These are phyloP conservation scores for Bryoglossum gracile DNA, from an alignment of 495 filamentous ascomycete species.

Conservation along the genomic window DNA sequence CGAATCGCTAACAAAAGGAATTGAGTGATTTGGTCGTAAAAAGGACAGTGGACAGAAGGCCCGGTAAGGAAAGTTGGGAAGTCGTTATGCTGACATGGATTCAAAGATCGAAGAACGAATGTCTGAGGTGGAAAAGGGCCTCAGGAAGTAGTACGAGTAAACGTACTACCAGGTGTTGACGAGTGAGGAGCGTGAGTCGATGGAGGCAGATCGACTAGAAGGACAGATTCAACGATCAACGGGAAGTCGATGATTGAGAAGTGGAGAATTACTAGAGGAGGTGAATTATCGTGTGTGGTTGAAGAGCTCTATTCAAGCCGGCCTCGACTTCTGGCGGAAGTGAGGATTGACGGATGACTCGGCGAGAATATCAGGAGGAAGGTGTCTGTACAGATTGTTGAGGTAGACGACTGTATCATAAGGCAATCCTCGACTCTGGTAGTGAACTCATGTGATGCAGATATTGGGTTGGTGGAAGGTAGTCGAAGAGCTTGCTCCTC, in stretches of 20 bases:
- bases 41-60: slow-evolving; percentile 35
- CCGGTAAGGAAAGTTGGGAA: slow-evolving; percentile 25
- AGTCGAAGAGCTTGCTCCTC: slow-evolving; percentile 42
- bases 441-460: slow-evolving; percentile 37
- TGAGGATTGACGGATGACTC: neutral
- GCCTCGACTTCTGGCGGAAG: neutral
- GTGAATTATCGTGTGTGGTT: slow-evolving; percentile 1
- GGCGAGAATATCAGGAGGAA: neutral
- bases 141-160: slow-evolving; percentile 30
- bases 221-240: slow-evolving; percentile 14
- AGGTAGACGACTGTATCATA: slow-evolving; percentile 7
- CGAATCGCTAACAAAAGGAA: slow-evolving; percentile 51
- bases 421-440: slow-evolving; percentile 23
- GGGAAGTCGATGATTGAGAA: slow-evolving; percentile 18
- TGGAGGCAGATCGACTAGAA: slow-evolving; percentile 29
- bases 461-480: slow-evolving; percentile 31
- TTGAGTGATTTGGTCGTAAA: slow-evolving; percentile 33
- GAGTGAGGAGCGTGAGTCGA: slow-evolving; percentile 28
- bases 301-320: neutral
- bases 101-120: slow-evolving; percentile 25
- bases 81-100: slow-evolving; percentile 30
- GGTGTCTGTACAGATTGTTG: neutral
- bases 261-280: slow-evolving; percentile 5
- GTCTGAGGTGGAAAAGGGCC: slow-evolving; percentile 19
- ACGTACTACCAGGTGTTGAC: slow-evolving; percentile 33